A percentile compares a stretch with the other conserved stretches of the same genome.
These are phyloP conservation scores for Gaultheria prostrata DNA, from an alignment of 148 eudicot genomes.

Conservation along the genomic window DNA sequence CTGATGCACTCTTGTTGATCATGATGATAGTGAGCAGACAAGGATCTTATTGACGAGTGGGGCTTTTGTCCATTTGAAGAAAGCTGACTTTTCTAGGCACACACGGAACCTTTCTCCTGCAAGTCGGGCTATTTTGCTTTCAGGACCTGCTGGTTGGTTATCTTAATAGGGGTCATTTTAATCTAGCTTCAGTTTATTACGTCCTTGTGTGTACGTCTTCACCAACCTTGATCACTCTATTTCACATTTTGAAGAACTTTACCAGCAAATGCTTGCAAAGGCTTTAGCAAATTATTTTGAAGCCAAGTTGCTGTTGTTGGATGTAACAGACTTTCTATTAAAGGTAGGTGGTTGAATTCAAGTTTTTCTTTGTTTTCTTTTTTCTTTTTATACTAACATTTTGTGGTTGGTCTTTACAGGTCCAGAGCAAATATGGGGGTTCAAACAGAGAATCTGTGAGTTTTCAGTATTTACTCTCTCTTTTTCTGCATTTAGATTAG, in stretches of 20 bases:
- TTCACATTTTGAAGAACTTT: conserved; percentile 54
- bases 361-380: neutral
- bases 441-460: conserved; percentile 62
- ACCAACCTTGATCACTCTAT: conserved; percentile 1
- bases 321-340: conserved; percentile 69
- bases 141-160: conserved; percentile 88
- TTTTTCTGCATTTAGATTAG: neutral
- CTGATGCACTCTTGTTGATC: conserved; percentile 11
- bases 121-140: conserved; percentile 83
- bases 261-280: conserved; percentile 96
- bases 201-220: neutral
- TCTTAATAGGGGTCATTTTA: conserved; percentile 15
- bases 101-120: conserved; percentile 90
- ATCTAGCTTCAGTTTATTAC: conserved; percentile 4
- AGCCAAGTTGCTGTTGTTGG: conserved; percentile 78
- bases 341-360: conserved; percentile 46
- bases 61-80: conserved; percentile 79
- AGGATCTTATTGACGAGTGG: conserved; percentile 89
- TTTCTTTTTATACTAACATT: neutral
- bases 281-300: conserved; percentile 88
- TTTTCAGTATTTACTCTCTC: neutral
- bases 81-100: conserved; percentile 69
- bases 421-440: conserved; percentile 77
- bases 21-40: conserved; percentile 73
- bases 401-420: conserved; percentile 40